A percentile compares a stretch with the other conserved stretches of the same genome.
phyloP scores from a whole-genome alignment of 805 yeast species.

The Kluyveromyces siamensis region DNA sequence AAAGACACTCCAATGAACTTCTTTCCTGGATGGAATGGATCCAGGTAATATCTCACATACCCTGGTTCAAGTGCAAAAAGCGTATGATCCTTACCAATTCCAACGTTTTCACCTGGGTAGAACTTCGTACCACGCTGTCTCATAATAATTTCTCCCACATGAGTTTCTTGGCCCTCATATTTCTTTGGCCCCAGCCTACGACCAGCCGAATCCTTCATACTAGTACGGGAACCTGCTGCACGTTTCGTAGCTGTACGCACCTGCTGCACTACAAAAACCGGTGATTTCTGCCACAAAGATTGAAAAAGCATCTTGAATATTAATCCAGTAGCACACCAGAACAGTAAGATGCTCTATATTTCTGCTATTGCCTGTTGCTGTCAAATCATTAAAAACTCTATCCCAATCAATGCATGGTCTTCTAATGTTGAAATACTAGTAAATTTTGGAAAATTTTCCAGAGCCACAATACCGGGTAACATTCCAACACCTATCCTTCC shows the following conservation, averaged over 20 bases:
- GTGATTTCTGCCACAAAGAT: slow-evolving; percentile 1
- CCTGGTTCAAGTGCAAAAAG: slow-evolving; percentile 90
- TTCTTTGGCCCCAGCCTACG: slow-evolving; percentile 87
- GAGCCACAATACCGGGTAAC: not conserved
- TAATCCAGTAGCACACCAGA: not conserved
- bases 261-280: slow-evolving; percentile 15
- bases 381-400: too few species aligned
- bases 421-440: too few species aligned
- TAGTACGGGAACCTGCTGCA: slow-evolving; percentile 92
- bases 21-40: slow-evolving; percentile 94
- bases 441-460: not conserved
- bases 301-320: not conserved
- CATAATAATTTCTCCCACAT: slow-evolving; percentile 78
- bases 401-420: too few species aligned
- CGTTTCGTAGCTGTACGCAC: slow-evolving; percentile 89
- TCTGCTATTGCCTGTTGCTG: too few species aligned
- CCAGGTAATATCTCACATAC: slow-evolving; percentile 78
- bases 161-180: slow-evolving; percentile 64
- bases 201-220: slow-evolving; percentile 91
- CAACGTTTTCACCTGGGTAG: slow-evolving; percentile 88
- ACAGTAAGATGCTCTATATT: too few species aligned
- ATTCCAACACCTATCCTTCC: too few species aligned
- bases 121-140: slow-evolving; percentile 93
- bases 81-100: slow-evolving; percentile 90
- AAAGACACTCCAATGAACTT: slow-evolving; percentile 85